A percentile compares a stretch with the other conserved stretches of the same genome.
phyloP scores from a whole-genome alignment of 441 rosid species.

The Cnidoscolus chayamansa region DNA sequence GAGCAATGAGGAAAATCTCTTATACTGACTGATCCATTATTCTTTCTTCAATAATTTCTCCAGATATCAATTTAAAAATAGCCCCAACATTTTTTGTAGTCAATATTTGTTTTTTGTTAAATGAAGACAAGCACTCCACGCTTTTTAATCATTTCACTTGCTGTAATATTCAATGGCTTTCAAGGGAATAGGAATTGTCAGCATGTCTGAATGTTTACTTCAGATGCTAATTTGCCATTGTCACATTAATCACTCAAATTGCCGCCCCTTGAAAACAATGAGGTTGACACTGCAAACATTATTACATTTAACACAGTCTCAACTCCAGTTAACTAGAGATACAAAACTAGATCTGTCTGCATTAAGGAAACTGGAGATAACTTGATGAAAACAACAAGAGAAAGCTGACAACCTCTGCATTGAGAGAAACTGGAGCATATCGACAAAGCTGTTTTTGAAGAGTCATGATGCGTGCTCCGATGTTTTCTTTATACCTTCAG shows the following conservation, averaged over 20 bases:
- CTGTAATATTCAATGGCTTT: neutral
- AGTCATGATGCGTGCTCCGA: slow-evolving; percentile 47
- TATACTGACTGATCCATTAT: neutral
- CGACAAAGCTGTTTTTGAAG: slow-evolving; percentile 72
- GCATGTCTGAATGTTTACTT: neutral
- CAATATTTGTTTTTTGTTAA: neutral
- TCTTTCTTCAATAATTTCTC: neutral
- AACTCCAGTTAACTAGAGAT: neutral
- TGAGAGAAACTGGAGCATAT: slow-evolving; percentile 73
- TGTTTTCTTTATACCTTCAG: slow-evolving; percentile 62
- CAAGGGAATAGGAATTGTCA: neutral
- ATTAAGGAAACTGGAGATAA: neutral
- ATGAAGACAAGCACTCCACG: neutral
- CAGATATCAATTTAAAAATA: neutral
- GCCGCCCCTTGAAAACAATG: neutral
- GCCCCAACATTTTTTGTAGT: neutral
- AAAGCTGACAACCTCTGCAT: slow-evolving; percentile 53
- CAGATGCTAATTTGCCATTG: neutral
- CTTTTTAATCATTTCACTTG: neutral
- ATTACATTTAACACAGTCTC: neutral
- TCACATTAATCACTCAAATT: neutral
- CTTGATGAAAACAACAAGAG: slow-evolving; percentile 20
- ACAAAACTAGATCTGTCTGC: too few relatives aligned
- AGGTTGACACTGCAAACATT: neutral
- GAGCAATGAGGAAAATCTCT: neutral